A percentile compares a stretch with the other conserved stretches of the same genome.
phyloP scores from a whole-genome alignment of 305 asterid genomes.

The Rubia balearica region DNA sequence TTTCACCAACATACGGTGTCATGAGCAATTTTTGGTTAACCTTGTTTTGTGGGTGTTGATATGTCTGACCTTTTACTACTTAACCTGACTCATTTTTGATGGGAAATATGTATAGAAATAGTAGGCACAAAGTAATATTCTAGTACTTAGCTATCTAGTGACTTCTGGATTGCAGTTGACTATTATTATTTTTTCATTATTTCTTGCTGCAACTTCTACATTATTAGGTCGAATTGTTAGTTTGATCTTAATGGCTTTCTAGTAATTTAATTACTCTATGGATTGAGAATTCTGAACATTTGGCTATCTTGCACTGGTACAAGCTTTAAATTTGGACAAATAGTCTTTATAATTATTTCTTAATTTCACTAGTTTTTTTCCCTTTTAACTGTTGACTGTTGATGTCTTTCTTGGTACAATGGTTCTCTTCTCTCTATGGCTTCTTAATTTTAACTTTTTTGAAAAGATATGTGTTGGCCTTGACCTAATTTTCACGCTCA shows the following conservation, averaged over 20 bases:
- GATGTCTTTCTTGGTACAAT: neutral
- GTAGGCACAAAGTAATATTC: neutral
- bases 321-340: neutral
- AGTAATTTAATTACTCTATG: neutral
- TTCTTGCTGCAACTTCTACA: neutral
- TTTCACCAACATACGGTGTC: neutral
- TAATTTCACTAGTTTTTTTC: neutral
- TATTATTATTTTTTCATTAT: too few relatives aligned
- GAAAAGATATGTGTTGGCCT: constrained; percentile 31
- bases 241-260: neutral
- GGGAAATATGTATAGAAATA: neutral
- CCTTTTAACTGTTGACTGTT: neutral
- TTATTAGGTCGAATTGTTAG: neutral
- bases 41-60: neutral
- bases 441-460: too few relatives aligned
- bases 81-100: neutral
- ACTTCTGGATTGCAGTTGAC: too few relatives aligned
- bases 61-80: neutral
- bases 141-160: neutral
- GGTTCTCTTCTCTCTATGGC: neutral
- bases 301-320: neutral
- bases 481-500: constrained; percentile 70
- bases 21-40: neutral
- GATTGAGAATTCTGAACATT: neutral
- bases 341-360: neutral